A percentile compares a stretch with the other conserved stretches of the same genome.
Evolutionary conservation across 176 grass and related monocot genomes (phyloP).

Genomic region (Ananas comosus): DNA sequence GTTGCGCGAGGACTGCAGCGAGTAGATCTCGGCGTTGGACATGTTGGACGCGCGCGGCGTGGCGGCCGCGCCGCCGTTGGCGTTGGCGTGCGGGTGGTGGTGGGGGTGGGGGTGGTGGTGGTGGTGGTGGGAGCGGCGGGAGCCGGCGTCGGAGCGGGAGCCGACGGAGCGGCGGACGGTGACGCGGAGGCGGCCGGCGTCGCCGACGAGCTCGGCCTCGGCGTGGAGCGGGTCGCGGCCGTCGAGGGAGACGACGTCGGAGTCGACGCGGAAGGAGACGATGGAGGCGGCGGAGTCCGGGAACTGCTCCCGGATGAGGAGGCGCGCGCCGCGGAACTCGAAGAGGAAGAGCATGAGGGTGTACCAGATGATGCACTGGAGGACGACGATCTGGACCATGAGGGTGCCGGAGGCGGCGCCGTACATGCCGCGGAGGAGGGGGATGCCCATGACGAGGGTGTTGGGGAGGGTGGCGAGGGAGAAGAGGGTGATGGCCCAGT

Average conservation of each 20-base stretch:
- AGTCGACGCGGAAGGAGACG: constrained; percentile 80
- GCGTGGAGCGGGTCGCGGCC: constrained; percentile 38
- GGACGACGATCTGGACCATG: constrained; percentile 55
- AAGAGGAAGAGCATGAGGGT: constrained; percentile 58
- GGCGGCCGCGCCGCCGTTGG: not conserved
- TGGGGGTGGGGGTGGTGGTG: too few species aligned
- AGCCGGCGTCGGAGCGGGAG: constrained; percentile 56
- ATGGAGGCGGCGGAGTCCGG: constrained; percentile 60
- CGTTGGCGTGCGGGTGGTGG: too few species aligned
- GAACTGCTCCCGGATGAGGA: constrained; percentile 69
- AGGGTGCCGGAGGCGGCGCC: constrained; percentile 35
- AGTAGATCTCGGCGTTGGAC: constrained; percentile 86
- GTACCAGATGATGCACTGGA: constrained; percentile 58
- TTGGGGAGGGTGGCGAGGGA: constrained; percentile 63
- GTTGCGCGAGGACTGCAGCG: constrained; percentile 84
- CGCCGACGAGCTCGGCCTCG: constrained; percentile 34
- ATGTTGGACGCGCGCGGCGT: constrained; percentile 65
- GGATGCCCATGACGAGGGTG: constrained; percentile 75
- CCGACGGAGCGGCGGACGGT: constrained; percentile 71
- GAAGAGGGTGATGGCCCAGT: constrained; percentile 78
- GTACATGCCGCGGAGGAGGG: constrained; percentile 56
- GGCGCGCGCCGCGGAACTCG: constrained; percentile 36
- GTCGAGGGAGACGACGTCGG: constrained; percentile 79
- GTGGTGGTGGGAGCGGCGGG: constrained; percentile 34
- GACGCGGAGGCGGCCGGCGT: constrained; percentile 42